These are phyloP conservation scores for Microcyclospora tardicrescens DNA, from an alignment of 2,329 filamentous ascomycete genomes.

Conservation along the genomic window DNA sequence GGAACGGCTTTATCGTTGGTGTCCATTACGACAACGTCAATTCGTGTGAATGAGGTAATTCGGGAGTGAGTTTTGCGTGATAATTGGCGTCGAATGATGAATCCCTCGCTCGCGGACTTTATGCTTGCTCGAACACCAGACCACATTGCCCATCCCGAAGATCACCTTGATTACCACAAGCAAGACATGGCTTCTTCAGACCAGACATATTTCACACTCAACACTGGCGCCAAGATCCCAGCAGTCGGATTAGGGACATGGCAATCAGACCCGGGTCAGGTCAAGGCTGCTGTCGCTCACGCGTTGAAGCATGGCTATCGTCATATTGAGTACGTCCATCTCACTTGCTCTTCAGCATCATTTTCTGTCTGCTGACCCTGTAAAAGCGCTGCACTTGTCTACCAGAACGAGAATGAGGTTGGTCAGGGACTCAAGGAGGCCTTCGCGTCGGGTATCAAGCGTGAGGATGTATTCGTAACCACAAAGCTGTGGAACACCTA, in stretches of 20 bases:
- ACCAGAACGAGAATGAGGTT: conserved; percentile 72
- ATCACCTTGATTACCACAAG: conserved; percentile 9
- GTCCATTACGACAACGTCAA: neutral
- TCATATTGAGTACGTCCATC: conserved; percentile 40
- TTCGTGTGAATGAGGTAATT: neutral
- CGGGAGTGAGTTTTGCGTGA: neutral
- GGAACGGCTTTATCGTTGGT: no score
- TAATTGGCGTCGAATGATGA: conserved; percentile 9
- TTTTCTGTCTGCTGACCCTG: no score
- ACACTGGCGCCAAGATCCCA: conserved; percentile 27
- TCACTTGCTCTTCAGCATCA: no score
- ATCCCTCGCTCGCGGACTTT: conserved; percentile 19
- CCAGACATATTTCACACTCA: conserved; percentile 18
- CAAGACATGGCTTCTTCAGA: conserved; percentile 7
- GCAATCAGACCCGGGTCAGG: conserved; percentile 31
- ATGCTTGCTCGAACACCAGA: conserved; percentile 17
- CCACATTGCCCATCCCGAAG: conserved; percentile 15
- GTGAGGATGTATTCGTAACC: conserved; percentile 70
- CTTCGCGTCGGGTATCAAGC: conserved; percentile 52
- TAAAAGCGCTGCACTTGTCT: conserved; percentile 51
- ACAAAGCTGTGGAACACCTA: conserved; percentile 80
- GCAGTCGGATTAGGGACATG: conserved; percentile 27
- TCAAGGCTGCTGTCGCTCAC: conserved; percentile 35
- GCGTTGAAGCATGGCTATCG: conserved; percentile 37
- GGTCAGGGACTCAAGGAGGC: conserved; percentile 64